Evolutionary conservation across 768 basidiomycete species (phyloP).

Genomic region (Cystofilobasidium capitatum): DNA sequence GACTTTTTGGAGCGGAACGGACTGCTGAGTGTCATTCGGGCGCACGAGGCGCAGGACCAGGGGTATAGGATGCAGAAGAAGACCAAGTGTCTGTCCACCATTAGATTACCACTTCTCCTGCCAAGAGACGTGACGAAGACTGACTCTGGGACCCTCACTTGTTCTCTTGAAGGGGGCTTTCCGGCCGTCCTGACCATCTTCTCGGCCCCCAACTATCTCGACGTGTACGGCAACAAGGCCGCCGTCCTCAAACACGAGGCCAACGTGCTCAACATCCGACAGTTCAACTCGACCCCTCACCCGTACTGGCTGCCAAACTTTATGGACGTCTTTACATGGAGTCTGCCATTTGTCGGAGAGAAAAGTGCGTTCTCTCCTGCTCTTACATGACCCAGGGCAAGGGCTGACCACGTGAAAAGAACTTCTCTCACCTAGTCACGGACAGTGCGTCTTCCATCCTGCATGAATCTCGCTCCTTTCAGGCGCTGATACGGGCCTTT

Average conservation of each 20-base stretch:
- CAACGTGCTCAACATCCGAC: conserved; percentile 49
- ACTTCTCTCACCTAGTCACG: conserved; percentile 54
- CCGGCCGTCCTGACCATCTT: conserved; percentile 99
- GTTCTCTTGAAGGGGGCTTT: conserved; percentile 52
- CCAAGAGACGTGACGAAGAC: neutral
- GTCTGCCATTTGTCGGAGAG: conserved; percentile 92
- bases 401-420: neutral
- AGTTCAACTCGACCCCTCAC: conserved; percentile 26
- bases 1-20: conserved; percentile 96
- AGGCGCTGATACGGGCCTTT: neutral
- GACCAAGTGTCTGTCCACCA: conserved; percentile 86
- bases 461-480: neutral
- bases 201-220: conserved; percentile 50
- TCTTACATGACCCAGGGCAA: neutral
- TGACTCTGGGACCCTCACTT: neutral
- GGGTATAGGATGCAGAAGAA: conserved; percentile 97
- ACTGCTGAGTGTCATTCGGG: conserved; percentile 88
- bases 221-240: conserved; percentile 98
- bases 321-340: conserved; percentile 99
- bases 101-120: conserved; percentile 35
- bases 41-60: conserved; percentile 76
- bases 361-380: conserved; percentile 60
- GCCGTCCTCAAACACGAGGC: conserved; percentile 98
- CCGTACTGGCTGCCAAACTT: conserved; percentile 68
- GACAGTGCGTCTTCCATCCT: conserved; percentile 46